Evolutionary conservation across 2,329 filamentous ascomycete genomes (phyloP), one percentile per base, ranked within the genome.

Genomic region (Aspergillus flavus): DNA sequence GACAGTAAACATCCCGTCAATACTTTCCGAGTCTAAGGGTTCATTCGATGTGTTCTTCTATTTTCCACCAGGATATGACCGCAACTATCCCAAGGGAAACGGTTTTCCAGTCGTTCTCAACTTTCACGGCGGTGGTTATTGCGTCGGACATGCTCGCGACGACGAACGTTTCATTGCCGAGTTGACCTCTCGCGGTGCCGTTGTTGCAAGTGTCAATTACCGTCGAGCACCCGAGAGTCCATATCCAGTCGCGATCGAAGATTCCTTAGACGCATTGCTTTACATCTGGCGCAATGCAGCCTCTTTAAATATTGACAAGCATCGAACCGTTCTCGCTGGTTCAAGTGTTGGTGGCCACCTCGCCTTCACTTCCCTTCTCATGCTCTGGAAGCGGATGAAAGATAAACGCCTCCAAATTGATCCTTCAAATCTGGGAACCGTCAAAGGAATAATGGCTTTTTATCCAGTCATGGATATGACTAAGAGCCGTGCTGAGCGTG

Each of bases 111-210:
- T 43, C 34, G 53, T 56, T 23, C 21, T 56, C 4, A 23, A 26
- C 53, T 39, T 41, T 12, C 53, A 56, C n/a, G 53, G 53, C 7
- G 53, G 53, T 28, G 53, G 28, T 26, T 56, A 32, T 28, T 36
- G 30, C 16, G 14, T 56, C 32, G 34, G 30, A 6, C 32, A 56
- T 39, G 53, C 53, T 21, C 53, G 23, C 28, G 32, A 56, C 36
- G 53, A 56, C 23, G 53, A 56, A 23, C 53, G 53, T 26, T 56
- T 56, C 53, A 56, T 56, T n/a, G 30, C 53, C 26, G 14, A 32
- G 28, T 32, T 56, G 19, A 36, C 34, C 5, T 16, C 34, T 6
- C 34, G 34, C 34, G 34, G 34, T 36, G 34, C 34, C 2, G 12
- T 36, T 14, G 34, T 36, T 36, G 34, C 34, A 36, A 36, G 34